A percentile compares a stretch with the other conserved stretches of the same genome.
These are phyloP conservation scores for Rhododendron vialii DNA, from an alignment of 148 eudicot species.

Conservation along the genomic window DNA sequence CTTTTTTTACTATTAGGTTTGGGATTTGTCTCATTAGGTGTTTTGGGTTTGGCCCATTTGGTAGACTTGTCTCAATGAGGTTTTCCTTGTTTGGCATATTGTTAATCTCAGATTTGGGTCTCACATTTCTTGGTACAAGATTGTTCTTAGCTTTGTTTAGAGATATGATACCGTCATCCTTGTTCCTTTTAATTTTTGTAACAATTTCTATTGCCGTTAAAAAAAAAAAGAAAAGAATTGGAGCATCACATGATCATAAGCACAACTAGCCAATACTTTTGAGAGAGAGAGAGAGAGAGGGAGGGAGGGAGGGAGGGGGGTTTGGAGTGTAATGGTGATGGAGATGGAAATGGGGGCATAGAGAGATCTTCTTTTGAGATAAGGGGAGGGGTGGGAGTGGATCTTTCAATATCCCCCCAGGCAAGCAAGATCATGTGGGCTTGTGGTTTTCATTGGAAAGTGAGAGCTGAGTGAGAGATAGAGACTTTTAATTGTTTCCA, in stretches of 20 bases:
- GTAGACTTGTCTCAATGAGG: no score
- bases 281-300: no score
- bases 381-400: slow-evolving; percentile 8
- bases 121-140: accelerated
- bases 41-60: no score
- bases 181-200: no score
- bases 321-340: slow-evolving; percentile 9
- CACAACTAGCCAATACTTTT: not conserved
- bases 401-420: slow-evolving; percentile 26
- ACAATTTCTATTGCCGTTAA: no score
- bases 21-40: no score
- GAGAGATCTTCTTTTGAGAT: slow-evolving; percentile 18
- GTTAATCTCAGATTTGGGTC: no score
- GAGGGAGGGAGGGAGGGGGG: not conserved
- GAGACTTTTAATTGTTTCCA: not conserved
- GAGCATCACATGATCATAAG: not conserved
- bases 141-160: no score
- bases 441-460: slow-evolving; percentile 27
- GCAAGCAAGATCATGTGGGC: slow-evolving; percentile 53
- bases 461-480: slow-evolving; percentile 22
- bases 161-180: no score
- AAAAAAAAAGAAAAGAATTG: not conserved
- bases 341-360: not conserved
- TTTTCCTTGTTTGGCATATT: no score
- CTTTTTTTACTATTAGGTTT: no score